Evolutionary conservation across 208 protist species (phyloP).

Genomic region (Crithidia brevicula): DNA sequence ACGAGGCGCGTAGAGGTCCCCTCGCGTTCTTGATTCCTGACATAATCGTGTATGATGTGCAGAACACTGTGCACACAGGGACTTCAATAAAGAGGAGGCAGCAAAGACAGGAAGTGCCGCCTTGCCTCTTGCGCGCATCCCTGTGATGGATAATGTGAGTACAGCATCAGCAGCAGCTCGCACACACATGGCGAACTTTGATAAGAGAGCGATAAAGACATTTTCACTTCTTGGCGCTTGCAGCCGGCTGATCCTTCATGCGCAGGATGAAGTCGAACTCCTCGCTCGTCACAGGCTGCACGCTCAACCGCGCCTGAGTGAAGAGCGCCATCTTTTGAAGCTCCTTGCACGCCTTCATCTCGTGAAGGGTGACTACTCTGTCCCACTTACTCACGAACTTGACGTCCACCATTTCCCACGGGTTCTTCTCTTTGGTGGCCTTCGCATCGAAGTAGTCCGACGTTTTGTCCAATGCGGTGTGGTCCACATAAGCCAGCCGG

Average conservation of each 20-base stretch:
- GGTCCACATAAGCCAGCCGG: conserved; percentile 65
- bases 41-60: too few relatives aligned
- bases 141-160: too few relatives aligned
- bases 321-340: conserved; percentile 78
- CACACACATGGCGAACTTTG: background rate
- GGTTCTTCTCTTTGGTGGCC: conserved; percentile 67
- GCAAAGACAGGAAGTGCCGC: too few relatives aligned
- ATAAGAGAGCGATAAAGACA: too few relatives aligned
- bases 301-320: conserved; percentile 68
- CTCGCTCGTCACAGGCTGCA: conserved; percentile 62
- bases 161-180: background rate
- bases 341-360: conserved; percentile 56
- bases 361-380: conserved; percentile 50
- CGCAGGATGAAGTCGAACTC: conserved; percentile 72
- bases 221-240: conserved; percentile 1
- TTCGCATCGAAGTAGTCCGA: conserved; percentile 80
- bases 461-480: conserved; percentile 75
- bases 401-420: conserved; percentile 89
- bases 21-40: too few relatives aligned
- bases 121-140: too few relatives aligned
- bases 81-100: too few relatives aligned
- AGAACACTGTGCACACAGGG: too few relatives aligned
- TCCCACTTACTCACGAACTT: conserved; percentile 73
- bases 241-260: conserved; percentile 25
- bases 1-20: too few relatives aligned